phyloP scores from a whole-genome alignment of 768 basidiomycete species.

The Lepiota venenata region DNA sequence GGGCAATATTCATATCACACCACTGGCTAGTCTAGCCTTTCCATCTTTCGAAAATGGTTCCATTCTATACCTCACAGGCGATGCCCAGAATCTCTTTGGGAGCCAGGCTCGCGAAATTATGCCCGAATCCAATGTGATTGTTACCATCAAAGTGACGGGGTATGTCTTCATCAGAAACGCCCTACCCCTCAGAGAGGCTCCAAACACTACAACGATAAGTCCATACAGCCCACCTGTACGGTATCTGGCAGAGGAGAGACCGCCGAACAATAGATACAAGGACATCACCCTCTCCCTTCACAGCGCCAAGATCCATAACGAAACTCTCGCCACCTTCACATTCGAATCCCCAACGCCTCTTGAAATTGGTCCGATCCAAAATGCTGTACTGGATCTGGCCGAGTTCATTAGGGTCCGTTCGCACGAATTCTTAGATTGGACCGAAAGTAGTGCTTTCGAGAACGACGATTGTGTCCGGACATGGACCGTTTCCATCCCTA shows the following conservation, averaged over 20 bases:
- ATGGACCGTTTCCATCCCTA: slow-evolving; percentile 53
- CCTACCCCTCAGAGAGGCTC: slow-evolving; percentile 44
- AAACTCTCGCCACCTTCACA: slow-evolving; percentile 50
- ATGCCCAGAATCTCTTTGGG: slow-evolving; percentile 47
- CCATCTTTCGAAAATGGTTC: slow-evolving; percentile 49
- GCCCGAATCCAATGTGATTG: slow-evolving; percentile 51
- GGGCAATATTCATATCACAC: slow-evolving; percentile 57
- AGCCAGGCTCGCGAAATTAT: slow-evolving; percentile 46
- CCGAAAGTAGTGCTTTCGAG: slow-evolving; percentile 36
- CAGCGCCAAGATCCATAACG: slow-evolving; percentile 38
- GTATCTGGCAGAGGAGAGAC: slow-evolving; percentile 45
- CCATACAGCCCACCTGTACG: slow-evolving; percentile 61
- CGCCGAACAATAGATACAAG: slow-evolving; percentile 6
- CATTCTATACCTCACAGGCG: slow-evolving; percentile 61
- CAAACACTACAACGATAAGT: slow-evolving; percentile 20
- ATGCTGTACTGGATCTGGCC: slow-evolving; percentile 51
- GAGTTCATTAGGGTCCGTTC: slow-evolving; percentile 39
- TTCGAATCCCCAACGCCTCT: slow-evolving; percentile 35
- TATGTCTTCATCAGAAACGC: slow-evolving; percentile 52
- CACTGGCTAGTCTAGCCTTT: slow-evolving; percentile 56
- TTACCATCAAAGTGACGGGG: slow-evolving; percentile 46
- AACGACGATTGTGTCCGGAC: slow-evolving; percentile 65
- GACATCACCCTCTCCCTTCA: slow-evolving; percentile 26
- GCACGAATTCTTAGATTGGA: slow-evolving; percentile 46
- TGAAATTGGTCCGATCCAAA: slow-evolving; percentile 43